Evolutionary conservation across 305 asterid species (phyloP).

Genomic region (Solanum hybrid): DNA sequence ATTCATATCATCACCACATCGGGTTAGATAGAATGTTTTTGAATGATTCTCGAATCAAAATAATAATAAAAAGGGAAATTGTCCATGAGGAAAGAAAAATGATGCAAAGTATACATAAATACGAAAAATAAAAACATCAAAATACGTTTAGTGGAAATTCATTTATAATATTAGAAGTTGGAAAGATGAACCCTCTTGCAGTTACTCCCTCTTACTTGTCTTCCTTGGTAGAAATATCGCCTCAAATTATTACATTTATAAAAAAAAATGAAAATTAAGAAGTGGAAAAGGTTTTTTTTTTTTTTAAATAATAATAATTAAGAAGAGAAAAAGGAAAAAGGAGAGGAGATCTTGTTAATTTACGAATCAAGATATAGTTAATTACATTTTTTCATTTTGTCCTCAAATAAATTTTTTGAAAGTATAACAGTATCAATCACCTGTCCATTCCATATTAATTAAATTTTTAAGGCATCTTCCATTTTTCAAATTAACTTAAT

Average conservation of each 20-base stretch:
- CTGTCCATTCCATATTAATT: neutral
- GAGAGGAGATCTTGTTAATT: neutral
- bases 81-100: neutral
- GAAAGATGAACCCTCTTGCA: neutral
- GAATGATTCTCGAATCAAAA: neutral
- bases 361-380: neutral
- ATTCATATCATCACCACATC: neutral
- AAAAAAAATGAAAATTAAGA: no score
- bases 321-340: neutral
- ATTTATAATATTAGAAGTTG: neutral
- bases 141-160: neutral
- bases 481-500: no score
- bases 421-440: neutral
- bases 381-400: neutral
- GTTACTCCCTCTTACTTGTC: neutral
- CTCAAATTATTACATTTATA: no score
- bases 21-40: neutral
- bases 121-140: neutral
- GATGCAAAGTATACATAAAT: neutral
- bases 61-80: neutral
- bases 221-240: neutral
- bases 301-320: no score
- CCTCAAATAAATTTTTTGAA: neutral
- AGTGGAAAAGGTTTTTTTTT: no score
- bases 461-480: rapidly evolving